phyloP scores from a whole-genome alignment of 2,329 filamentous ascomycete species.

The Aspergillus novoparasiticus region DNA sequence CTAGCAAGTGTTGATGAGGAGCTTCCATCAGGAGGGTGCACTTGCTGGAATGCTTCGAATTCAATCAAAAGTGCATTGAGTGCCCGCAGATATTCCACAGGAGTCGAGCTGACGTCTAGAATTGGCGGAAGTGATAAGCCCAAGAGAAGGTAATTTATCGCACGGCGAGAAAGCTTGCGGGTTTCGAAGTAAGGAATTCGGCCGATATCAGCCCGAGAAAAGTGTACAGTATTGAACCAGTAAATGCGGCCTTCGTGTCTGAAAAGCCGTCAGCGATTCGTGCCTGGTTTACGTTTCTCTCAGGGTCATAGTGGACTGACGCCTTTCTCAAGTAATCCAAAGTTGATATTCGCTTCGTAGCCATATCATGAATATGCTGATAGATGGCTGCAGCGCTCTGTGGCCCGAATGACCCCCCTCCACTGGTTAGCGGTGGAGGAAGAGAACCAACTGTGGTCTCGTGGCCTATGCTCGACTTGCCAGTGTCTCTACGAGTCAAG shows the following conservation, averaged over 20 bases:
- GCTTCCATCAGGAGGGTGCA: conserved; percentile 76
- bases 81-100: conserved; percentile 83
- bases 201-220: conserved; percentile 77
- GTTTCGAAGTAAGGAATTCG: conserved; percentile 84
- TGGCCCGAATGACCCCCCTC: conserved; percentile 39
- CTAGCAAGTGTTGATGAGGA: conserved; percentile 71
- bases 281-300: not conserved
- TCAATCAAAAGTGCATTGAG: conserved; percentile 84
- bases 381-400: conserved; percentile 60
- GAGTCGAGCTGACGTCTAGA: conserved; percentile 77
- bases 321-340: conserved; percentile 90
- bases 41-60: conserved; percentile 90
- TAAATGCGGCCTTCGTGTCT: conserved; percentile 93
- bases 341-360: conserved; percentile 90
- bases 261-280: conserved; percentile 20
- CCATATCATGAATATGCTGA: conserved; percentile 77
- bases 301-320: conserved; percentile 55
- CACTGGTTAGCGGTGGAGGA: conserved; percentile 35
- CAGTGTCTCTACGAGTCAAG: conserved; percentile 37
- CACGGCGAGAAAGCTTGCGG: conserved; percentile 82
- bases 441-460: conserved; percentile 27
- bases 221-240: conserved; percentile 97
- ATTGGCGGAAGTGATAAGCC: conserved; percentile 89
- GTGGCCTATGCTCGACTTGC: conserved; percentile 34
- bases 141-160: conserved; percentile 90